Percentiles rank a stretch among this genome's conserved stretches.
Evolutionary conservation across 192 early-diverging fungal species (phyloP).

Genomic region (Chytriomyces confervae): DNA sequence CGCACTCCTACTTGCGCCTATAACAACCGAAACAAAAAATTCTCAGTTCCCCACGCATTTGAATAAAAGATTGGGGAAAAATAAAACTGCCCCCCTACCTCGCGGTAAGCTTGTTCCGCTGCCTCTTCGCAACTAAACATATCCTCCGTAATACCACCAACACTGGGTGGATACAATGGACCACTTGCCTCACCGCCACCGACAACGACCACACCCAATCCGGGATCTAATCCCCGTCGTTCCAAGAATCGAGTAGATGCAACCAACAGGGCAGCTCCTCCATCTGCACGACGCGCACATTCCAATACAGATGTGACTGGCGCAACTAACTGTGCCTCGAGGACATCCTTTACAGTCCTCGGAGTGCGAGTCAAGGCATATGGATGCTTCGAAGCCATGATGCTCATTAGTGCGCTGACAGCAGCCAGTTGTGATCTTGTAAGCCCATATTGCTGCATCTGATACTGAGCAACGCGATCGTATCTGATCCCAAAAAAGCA

Average conservation of each 20-base stretch:
- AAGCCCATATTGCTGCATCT: conserved; percentile 49
- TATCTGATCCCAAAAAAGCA: background rate
- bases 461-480: conserved; percentile 53
- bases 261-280: conserved; percentile 45
- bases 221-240: conserved; percentile 31
- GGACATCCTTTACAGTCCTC: conserved; percentile 42
- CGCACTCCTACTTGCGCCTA: conserved; percentile 49
- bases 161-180: conserved; percentile 47
- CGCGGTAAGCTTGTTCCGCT: conserved; percentile 45
- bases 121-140: conserved; percentile 56
- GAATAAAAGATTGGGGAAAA: no score
- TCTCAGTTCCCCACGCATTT: no score
- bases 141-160: conserved; percentile 40
- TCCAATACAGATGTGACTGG: conserved; percentile 51
- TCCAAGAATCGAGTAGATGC: conserved; percentile 46
- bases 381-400: conserved; percentile 53
- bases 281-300: conserved; percentile 54
- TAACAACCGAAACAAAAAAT: no score
- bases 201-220: conserved; percentile 43
- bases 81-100: background rate
- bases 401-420: background rate
- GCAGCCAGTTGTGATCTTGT: conserved; percentile 48
- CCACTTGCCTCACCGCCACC: conserved; percentile 54
- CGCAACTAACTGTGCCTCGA: conserved; percentile 41
- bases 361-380: conserved; percentile 43